These are phyloP conservation scores for Calonectria naviculata DNA, from an alignment of 2,329 filamentous ascomycete genomes.

Conservation along the genomic window DNA sequence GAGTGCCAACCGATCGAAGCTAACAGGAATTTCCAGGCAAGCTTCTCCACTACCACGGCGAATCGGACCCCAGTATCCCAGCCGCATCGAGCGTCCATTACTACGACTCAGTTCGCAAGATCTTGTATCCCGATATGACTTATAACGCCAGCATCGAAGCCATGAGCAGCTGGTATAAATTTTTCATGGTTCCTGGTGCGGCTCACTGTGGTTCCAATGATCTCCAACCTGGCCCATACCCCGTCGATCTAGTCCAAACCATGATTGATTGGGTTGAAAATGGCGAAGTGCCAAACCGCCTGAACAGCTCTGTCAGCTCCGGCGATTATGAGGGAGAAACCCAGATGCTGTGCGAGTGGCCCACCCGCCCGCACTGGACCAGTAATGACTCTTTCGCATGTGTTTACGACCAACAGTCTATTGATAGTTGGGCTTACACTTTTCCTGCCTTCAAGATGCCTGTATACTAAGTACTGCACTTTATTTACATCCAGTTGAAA, in stretches of 20 bases:
- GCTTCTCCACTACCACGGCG: conserved; percentile 68
- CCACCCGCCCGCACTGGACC: conserved; percentile 32
- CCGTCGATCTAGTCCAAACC: conserved; percentile 73
- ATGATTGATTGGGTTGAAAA: conserved; percentile 77
- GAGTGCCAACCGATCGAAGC: too few species aligned
- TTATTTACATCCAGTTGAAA: too few species aligned
- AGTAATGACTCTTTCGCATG: conserved; percentile 13
- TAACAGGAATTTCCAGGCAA: conserved; percentile 59
- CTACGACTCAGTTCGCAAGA: conserved; percentile 61
- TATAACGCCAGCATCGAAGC: conserved; percentile 51
- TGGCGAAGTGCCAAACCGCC: conserved; percentile 50
- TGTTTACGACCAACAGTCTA: conserved; percentile 24
- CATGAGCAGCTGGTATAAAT: conserved; percentile 64
- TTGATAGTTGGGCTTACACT: conserved; percentile 25
- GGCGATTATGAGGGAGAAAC: conserved; percentile 41
- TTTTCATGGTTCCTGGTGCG: conserved; percentile 66
- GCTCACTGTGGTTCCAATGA: conserved; percentile 61
- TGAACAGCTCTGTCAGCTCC: conserved; percentile 48
- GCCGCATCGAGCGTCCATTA: conserved; percentile 65
- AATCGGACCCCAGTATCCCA: conserved; percentile 64
- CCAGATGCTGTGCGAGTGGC: conserved; percentile 52
- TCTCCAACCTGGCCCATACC: conserved; percentile 56
- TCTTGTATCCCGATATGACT: conserved; percentile 49
- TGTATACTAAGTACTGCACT: conserved; percentile 15
- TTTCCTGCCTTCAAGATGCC: conserved; percentile 26